Percentiles rank a stretch among this genome's conserved stretches.
Conservation (phyloP, 208 protist genomes). For the Leishmania tarentolae region DNA sequence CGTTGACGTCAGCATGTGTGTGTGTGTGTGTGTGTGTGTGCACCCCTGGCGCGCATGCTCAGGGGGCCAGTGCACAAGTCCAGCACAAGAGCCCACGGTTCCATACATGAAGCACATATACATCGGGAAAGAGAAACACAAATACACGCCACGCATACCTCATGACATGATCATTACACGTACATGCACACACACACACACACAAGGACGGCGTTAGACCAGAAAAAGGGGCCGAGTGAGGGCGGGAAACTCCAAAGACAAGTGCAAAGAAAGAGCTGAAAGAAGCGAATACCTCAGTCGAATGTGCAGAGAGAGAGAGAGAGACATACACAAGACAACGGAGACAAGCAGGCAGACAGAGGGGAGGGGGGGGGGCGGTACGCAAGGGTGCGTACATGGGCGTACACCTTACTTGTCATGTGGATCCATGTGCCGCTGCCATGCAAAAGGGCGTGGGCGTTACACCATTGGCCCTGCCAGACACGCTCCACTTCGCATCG, state of each 20-base stretch:
- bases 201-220: constrained; percentile 4
- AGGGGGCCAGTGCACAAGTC: neutral
- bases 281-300: neutral
- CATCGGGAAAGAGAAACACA: neutral
- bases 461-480: no score
- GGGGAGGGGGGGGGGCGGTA: constrained; percentile 1
- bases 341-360: neutral
- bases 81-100: neutral
- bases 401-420: no score
- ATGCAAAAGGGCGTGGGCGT: no score
- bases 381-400: neutral
- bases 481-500: neutral
- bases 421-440: no score
- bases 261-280: neutral
- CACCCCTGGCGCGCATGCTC: neutral
- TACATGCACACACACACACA: constrained; percentile 12
- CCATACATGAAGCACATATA: constrained; percentile 5
- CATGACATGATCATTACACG: neutral
- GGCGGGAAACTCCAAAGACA: neutral
- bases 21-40: neutral
- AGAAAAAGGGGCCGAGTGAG: constrained; percentile 7
- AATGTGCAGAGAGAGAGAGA: neutral
- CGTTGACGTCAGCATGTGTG: neutral
- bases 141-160: neutral
- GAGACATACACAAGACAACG: neutral